A percentile compares a stretch with the other conserved stretches of the same genome.
phyloP scores from a whole-genome alignment of 495 filamentous ascomycete species.

The Annulohypoxylon maeteangense region DNA sequence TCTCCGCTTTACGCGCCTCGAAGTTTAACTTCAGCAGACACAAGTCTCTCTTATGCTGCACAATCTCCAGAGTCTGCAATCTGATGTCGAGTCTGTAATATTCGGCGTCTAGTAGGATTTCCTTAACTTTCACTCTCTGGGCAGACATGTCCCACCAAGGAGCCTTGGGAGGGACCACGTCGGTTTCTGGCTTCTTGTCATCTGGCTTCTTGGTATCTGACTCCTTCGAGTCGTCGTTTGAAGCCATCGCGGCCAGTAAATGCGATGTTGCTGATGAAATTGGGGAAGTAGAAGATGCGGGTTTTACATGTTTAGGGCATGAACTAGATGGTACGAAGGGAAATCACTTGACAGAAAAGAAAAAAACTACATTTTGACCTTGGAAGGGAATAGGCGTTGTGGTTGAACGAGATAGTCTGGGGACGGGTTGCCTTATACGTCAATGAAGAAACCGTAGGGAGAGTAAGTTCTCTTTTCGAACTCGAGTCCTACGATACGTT shows the following conservation, averaged over 20 bases:
- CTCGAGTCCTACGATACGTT: not conserved
- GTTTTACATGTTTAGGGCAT: not conserved
- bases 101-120: not conserved
- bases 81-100: not conserved
- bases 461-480: not conserved
- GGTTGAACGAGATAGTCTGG: not conserved
- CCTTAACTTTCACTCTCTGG: not conserved
- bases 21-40: too few relatives aligned
- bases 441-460: not conserved
- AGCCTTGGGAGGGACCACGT: not conserved
- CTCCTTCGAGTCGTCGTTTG: not conserved
- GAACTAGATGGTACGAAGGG: too few relatives aligned
- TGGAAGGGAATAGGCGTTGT: too few relatives aligned
- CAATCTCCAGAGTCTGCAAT: too few relatives aligned
- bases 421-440: not conserved
- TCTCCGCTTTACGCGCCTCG: too few relatives aligned
- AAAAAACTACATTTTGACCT: too few relatives aligned
- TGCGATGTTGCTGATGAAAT: not conserved
- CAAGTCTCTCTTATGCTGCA: too few relatives aligned
- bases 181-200: not conserved
- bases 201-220: not conserved
- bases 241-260: not conserved
- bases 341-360: too few relatives aligned
- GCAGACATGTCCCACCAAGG: not conserved
- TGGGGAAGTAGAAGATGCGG: not conserved